These are phyloP conservation scores for Pseudozyma sp. DNA, from an alignment of 1,284 basidiomycete genomes.

Conservation along the genomic window DNA sequence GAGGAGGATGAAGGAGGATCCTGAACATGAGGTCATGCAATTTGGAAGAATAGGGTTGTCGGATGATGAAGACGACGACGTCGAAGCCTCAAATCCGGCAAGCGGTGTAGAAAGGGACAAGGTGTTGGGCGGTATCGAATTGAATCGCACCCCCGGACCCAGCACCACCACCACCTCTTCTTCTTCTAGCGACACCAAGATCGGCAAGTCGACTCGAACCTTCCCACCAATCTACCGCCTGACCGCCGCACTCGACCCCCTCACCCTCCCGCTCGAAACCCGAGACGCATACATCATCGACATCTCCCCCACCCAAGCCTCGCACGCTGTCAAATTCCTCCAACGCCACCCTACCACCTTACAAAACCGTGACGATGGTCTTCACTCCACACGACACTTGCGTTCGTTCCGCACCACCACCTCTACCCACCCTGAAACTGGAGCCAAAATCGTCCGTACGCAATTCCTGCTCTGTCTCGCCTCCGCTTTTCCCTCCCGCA, in stretches of 20 bases:
- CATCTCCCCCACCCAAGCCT: conserved; percentile 71
- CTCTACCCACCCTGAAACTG: conserved; percentile 3
- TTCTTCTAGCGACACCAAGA: no score
- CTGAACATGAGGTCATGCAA: conserved; percentile 4
- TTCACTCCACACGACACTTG: conserved; percentile 50
- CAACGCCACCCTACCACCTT: conserved; percentile 31
- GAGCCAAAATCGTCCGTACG: conserved; percentile 2
- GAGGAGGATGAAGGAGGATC: conserved; percentile 7
- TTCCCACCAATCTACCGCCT: conserved; percentile 66
- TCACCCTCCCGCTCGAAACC: conserved; percentile 68
- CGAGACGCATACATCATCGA: conserved; percentile 87
- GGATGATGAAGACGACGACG: conserved; percentile 14
- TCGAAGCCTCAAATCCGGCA: neutral
- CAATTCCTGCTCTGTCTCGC: conserved; percentile 48
- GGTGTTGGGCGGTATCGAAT: conserved; percentile 24
- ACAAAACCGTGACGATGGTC: conserved; percentile 45
- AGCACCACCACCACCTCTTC: neutral
- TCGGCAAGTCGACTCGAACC: conserved; percentile 1
- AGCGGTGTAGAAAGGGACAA: neutral
- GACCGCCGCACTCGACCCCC: conserved; percentile 68
- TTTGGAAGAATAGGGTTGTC: conserved; percentile 26
- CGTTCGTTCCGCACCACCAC: conserved; percentile 51
- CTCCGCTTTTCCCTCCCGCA: conserved; percentile 22
- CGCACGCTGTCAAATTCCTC: conserved; percentile 41
- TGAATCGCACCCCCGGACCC: conserved; percentile 19